Evolutionary conservation across 352 stramenopile genomes (phyloP).

Genomic region (Pythium sp.): DNA sequence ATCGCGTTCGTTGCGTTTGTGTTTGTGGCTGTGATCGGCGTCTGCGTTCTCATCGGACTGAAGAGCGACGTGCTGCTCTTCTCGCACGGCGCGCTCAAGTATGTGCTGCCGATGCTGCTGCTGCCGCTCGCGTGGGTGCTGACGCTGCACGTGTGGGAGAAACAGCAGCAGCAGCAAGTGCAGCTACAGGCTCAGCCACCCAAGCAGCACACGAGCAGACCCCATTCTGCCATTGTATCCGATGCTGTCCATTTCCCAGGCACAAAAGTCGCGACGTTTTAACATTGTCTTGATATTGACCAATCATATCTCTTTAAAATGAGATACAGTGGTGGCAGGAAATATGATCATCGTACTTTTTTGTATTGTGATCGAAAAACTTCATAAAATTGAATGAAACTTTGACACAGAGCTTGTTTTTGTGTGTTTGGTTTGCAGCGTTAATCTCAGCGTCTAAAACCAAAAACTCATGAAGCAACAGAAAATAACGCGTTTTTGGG

Average conservation of each 20-base stretch:
- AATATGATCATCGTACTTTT: background rate
- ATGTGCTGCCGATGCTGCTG: slow-evolving; percentile 44
- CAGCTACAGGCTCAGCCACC: background rate
- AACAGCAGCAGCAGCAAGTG: slow-evolving; percentile 4
- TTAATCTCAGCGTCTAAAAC: too few relatives aligned
- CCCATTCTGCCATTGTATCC: background rate
- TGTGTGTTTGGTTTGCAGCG: too few relatives aligned
- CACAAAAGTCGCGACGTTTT: slow-evolving; percentile 29
- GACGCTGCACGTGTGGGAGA: slow-evolving; percentile 51
- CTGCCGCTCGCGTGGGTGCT: slow-evolving; percentile 46
- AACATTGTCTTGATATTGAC: background rate
- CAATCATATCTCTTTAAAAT: slow-evolving; percentile 9
- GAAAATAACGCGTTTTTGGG: too few relatives aligned
- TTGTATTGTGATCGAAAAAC: background rate
- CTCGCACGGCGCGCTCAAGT: slow-evolving; percentile 30
- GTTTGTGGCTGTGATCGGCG: slow-evolving; percentile 30
- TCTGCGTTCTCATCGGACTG: slow-evolving; percentile 36
- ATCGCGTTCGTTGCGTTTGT: slow-evolving; percentile 29
- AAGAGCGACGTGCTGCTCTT: slow-evolving; percentile 34
- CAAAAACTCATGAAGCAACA: too few relatives aligned
- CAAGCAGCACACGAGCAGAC: slow-evolving; percentile 9
- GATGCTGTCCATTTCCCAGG: background rate
- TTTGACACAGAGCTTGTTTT: too few relatives aligned
- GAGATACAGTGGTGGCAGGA: background rate
- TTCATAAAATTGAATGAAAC: too few relatives aligned